phyloP scores from a whole-genome alignment of 768 basidiomycete genomes.

The Russula brevipes region DNA sequence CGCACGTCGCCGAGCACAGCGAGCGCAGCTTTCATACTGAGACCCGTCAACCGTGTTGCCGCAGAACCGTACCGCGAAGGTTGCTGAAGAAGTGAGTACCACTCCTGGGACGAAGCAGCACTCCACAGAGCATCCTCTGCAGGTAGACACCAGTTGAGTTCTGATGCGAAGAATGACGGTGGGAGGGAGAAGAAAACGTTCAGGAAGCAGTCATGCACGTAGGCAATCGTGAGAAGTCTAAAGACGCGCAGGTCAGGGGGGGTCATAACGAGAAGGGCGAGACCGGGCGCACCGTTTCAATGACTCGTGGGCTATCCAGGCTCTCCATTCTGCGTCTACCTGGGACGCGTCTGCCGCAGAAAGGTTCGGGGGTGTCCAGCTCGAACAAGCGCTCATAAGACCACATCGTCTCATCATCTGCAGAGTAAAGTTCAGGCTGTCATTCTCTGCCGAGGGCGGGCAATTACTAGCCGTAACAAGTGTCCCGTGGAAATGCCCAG shows the following conservation, averaged over 20 bases:
- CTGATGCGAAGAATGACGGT: constrained; percentile 42
- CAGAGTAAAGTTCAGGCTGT: not conserved
- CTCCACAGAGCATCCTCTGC: constrained; percentile 49
- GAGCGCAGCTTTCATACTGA: constrained; percentile 18
- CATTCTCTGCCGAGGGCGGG: not conserved
- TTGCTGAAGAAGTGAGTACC: constrained; percentile 40
- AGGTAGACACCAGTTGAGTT: constrained; percentile 45
- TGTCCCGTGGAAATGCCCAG: constrained; percentile 47
- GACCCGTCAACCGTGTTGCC: constrained; percentile 17
- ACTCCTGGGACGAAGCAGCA: constrained; percentile 41
- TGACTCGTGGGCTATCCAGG: constrained; percentile 48
- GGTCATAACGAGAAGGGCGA: not conserved
- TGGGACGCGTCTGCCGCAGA: constrained; percentile 30
- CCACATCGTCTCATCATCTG: constrained; percentile 34
- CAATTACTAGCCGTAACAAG: constrained; percentile 44
- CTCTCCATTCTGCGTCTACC: constrained; percentile 43
- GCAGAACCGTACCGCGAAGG: constrained; percentile 31
- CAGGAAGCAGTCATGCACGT: constrained; percentile 47
- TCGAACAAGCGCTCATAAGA: constrained; percentile 38
- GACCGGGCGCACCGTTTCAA: constrained; percentile 42
- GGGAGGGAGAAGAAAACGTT: constrained; percentile 45
- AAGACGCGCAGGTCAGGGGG: not conserved
- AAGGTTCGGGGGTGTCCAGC: constrained; percentile 37
- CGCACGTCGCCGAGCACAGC: constrained; percentile 20
- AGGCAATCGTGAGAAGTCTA: constrained; percentile 35